Evolutionary conservation across 495 filamentous ascomycete species (phyloP).

Genomic region (Talaromyces adpressus): DNA sequence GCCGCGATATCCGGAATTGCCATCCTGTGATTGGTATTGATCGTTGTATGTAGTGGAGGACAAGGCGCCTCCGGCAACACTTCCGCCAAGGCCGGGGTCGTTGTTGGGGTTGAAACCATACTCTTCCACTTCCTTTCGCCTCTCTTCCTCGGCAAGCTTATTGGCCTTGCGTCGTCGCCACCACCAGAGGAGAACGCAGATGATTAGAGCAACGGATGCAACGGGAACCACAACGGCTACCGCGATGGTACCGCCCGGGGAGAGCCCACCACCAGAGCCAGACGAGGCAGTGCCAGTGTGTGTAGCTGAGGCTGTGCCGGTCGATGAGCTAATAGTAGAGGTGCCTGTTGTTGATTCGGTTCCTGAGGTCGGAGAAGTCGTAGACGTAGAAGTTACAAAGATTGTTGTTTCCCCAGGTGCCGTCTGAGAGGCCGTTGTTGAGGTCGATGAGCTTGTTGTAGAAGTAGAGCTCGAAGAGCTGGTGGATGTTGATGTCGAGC

Average conservation of each 20-base stretch:
- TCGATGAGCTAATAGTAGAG: constrained; percentile 17
- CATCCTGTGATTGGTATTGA: constrained; percentile 52
- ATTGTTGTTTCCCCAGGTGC: constrained; percentile 18
- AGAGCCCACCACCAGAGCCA: constrained; percentile 45
- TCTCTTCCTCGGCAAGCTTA: constrained; percentile 77
- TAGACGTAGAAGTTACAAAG: constrained; percentile 28
- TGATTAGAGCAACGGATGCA: constrained; percentile 74
- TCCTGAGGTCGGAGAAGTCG: constrained; percentile 16
- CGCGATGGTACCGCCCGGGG: constrained; percentile 65
- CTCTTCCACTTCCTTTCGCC: constrained; percentile 92
- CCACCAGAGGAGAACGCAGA: constrained; percentile 68
- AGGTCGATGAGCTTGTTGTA: constrained; percentile 16
- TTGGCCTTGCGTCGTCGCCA: constrained; percentile 82
- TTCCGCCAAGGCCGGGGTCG: constrained; percentile 71
- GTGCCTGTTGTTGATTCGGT: constrained; percentile 9
- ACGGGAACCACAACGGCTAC: constrained; percentile 94
- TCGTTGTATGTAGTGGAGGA: constrained; percentile 37
- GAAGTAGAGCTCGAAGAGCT: constrained; percentile 20
- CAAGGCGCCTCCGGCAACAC: constrained; percentile 25
- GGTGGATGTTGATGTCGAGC: constrained; percentile 17
- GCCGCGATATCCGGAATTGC: constrained; percentile 74
- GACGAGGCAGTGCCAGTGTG: constrained; percentile 23
- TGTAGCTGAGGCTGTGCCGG: constrained; percentile 24
- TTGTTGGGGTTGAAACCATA: constrained; percentile 95
- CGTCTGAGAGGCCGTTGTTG: constrained; percentile 11